Conservation (phyloP, 257 asterid species). For the Knoxia roxburghii region DNA sequence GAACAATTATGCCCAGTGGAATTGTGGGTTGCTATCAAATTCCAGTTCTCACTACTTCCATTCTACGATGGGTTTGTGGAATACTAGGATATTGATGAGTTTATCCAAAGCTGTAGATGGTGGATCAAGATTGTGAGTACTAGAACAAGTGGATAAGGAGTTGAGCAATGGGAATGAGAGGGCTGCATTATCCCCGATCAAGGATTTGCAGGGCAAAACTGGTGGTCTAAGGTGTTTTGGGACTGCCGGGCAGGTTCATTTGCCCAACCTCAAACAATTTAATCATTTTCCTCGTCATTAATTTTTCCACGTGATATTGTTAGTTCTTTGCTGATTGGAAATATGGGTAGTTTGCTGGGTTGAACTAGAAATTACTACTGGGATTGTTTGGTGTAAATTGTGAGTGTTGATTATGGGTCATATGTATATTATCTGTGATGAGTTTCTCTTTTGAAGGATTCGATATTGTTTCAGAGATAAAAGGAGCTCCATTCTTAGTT, state of each 20-base stretch:
- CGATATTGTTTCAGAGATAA: background rate
- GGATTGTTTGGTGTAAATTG: background rate
- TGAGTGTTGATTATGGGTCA: background rate
- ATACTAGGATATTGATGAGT: conserved; percentile 14
- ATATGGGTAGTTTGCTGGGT: background rate
- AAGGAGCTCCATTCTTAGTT: background rate
- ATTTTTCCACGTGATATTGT: background rate
- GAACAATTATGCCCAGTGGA: conserved; percentile 8
- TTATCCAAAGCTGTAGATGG: conserved; percentile 14
- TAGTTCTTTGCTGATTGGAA: background rate
- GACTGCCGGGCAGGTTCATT: conserved; percentile 73
- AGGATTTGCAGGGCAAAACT: conserved; percentile 56
- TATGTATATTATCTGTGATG: background rate
- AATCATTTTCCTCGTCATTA: background rate
- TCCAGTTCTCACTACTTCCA: background rate
- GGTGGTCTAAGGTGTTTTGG: conserved; percentile 80
- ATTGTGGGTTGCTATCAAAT: conserved; percentile 3
- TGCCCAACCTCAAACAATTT: background rate
- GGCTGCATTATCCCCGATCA: conserved; percentile 65
- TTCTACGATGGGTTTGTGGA: conserved; percentile 14
- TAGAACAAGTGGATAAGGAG: conserved; percentile 79
- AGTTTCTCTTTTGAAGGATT: background rate
- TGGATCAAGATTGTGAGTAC: conserved; percentile 19
- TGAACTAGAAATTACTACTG: background rate
- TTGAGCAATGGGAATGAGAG: conserved; percentile 65